These are phyloP conservation scores for Hygrophila difformis DNA, from an alignment of 257 asterid genomes.

Conservation along the genomic window DNA sequence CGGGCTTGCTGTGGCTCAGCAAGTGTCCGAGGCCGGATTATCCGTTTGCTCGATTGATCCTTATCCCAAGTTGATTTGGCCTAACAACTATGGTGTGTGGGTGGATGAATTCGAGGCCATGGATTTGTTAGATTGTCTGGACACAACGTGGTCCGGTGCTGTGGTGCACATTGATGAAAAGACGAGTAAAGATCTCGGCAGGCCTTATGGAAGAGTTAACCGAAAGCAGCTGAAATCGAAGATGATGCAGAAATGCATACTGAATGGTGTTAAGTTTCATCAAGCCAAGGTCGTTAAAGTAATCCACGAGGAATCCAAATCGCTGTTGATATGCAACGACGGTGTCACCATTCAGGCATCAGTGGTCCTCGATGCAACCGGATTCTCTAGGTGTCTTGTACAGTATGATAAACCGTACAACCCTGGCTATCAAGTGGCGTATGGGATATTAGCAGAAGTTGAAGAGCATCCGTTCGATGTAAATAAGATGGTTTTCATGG, in stretches of 20 bases:
- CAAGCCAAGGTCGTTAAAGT: slow-evolving; percentile 91
- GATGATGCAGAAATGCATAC: slow-evolving; percentile 93
- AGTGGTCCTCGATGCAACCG: slow-evolving; percentile 97
- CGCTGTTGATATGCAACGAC: slow-evolving; percentile 72
- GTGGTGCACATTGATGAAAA: slow-evolving; percentile 55
- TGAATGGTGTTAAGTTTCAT: slow-evolving; percentile 87
- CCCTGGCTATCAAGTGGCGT: slow-evolving; percentile 97
- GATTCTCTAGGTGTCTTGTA: slow-evolving; percentile 79
- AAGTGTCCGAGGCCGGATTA: slow-evolving; percentile 92
- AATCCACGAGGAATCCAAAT: slow-evolving; percentile 77
- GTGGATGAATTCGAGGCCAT: slow-evolving; percentile 98
- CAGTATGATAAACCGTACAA: slow-evolving; percentile 90
- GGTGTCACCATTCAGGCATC: slow-evolving; percentile 83
- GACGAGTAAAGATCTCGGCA: slow-evolving; percentile 52
- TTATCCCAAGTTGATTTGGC: slow-evolving; percentile 87
- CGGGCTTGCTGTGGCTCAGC: slow-evolving; percentile 97
- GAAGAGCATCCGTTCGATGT: slow-evolving; percentile 84
- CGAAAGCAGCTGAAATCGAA: slow-evolving; percentile 80
- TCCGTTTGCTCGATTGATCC: slow-evolving; percentile 94
- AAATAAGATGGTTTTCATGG: slow-evolving; percentile 96
- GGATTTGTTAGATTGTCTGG: slow-evolving; percentile 94
- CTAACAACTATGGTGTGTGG: slow-evolving; percentile 97
- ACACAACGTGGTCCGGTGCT: slow-evolving; percentile 92
- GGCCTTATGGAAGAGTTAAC: slow-evolving; percentile 93
- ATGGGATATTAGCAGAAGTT: slow-evolving; percentile 91